Percentiles rank a stretch among this genome's conserved stretches.
Conservation (phyloP, 129 eudicot species). For the Tagetes patula region DNA sequence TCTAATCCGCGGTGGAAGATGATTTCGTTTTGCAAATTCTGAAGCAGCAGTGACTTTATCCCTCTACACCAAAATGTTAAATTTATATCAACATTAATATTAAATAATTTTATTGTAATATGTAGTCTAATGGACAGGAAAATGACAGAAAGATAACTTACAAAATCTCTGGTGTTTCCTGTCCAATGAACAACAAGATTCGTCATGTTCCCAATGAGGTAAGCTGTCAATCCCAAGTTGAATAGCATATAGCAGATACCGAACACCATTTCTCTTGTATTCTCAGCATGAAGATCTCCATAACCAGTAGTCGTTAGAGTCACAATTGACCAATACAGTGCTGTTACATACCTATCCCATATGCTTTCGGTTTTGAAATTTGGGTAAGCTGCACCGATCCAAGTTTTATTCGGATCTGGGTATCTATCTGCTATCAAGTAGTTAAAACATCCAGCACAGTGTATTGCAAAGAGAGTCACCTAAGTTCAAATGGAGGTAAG, state of each 20-base stretch:
- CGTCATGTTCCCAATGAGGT: conserved; percentile 98
- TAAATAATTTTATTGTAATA: background rate
- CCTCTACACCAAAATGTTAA: conserved; percentile 59
- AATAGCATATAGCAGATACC: conserved; percentile 79
- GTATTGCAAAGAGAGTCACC: conserved; percentile 94
- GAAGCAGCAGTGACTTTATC: conserved; percentile 67
- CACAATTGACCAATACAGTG: conserved; percentile 91
- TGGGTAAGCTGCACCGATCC: conserved; percentile 92
- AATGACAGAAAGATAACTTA: conserved; percentile 40
- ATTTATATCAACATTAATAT: background rate
- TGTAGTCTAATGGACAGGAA: background rate
- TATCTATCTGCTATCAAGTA: conserved; percentile 85
- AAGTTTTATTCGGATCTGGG: conserved; percentile 71
- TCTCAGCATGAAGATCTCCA: conserved; percentile 89
- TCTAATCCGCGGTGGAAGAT: conserved; percentile 59
- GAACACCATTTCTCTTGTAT: conserved; percentile 85
- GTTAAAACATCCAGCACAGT: conserved; percentile 93
- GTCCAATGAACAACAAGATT: conserved; percentile 95
- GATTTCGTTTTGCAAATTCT: conserved; percentile 71
- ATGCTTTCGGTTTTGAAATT: conserved; percentile 62
- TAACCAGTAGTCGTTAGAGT: conserved; percentile 90
- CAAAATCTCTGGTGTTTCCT: conserved; percentile 82
- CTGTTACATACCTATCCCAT: conserved; percentile 67
- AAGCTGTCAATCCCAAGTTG: conserved; percentile 86
- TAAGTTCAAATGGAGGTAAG: conserved; percentile 26